A percentile compares a stretch with the other conserved stretches of the same genome.
These are phyloP conservation scores for Thelonectria discophora DNA, from an alignment of 2,329 filamentous ascomycete genomes.

Conservation along the genomic window DNA sequence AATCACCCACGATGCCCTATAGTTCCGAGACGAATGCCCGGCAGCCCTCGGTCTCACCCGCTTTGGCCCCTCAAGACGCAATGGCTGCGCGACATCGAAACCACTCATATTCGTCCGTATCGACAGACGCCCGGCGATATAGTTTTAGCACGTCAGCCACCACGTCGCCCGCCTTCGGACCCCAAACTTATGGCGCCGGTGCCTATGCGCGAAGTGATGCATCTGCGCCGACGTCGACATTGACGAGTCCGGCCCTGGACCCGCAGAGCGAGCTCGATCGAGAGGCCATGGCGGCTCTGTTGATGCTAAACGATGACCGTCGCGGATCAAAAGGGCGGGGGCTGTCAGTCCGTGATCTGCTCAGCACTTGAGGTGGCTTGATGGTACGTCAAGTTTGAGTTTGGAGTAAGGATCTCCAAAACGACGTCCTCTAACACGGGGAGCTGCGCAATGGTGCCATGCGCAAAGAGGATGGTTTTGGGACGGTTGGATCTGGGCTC, in stretches of 20 bases:
- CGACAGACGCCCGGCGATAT: slow-evolving; percentile 60
- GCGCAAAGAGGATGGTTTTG: slow-evolving; percentile 15
- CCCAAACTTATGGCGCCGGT: slow-evolving; percentile 49
- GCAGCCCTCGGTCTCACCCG: slow-evolving; percentile 63
- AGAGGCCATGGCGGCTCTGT: slow-evolving; percentile 83
- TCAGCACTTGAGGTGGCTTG: slow-evolving; percentile 55
- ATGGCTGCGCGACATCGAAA: slow-evolving; percentile 50
- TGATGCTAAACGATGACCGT: slow-evolving; percentile 88
- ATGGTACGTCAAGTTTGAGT: background rate
- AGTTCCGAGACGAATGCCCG: slow-evolving; percentile 45
- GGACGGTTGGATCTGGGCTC: slow-evolving; percentile 22
- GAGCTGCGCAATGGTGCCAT: slow-evolving; percentile 18
- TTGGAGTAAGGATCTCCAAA: slow-evolving; percentile 13
- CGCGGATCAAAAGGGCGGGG: slow-evolving; percentile 60
- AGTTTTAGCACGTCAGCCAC: slow-evolving; percentile 60
- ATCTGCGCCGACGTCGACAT: slow-evolving; percentile 58
- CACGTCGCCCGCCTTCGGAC: slow-evolving; percentile 67
- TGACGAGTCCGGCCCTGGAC: slow-evolving; percentile 66
- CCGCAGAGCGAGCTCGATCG: slow-evolving; percentile 71
- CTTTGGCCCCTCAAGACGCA: slow-evolving; percentile 56
- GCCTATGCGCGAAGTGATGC: slow-evolving; percentile 52
- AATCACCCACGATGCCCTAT: slow-evolving; percentile 57
- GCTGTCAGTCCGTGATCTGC: slow-evolving; percentile 63
- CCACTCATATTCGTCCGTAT: slow-evolving; percentile 64
- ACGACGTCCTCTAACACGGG: slow-evolving; percentile 6